Evolutionary conservation across 208 protist species (phyloP).

Genomic region (Wallacemonas sp.): DNA sequence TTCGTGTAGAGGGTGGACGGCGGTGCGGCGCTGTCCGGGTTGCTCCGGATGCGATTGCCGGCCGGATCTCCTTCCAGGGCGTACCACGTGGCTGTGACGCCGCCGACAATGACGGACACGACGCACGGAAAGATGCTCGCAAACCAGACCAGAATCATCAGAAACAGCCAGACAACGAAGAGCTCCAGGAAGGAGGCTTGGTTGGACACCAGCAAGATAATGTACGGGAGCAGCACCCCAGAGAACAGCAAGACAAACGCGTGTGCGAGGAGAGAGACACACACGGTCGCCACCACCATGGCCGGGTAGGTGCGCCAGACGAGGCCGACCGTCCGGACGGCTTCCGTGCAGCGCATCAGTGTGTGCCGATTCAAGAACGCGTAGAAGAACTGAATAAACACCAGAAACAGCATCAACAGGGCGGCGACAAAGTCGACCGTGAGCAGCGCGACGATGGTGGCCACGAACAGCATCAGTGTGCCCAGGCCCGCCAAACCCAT

Average conservation of each 20-base stretch:
- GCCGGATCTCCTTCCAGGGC: slow-evolving; percentile 8
- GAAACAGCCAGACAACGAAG: slow-evolving; percentile 10
- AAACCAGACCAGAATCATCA: slow-evolving; percentile 16
- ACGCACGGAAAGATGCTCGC: slow-evolving; percentile 6
- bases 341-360: slow-evolving; percentile 16
- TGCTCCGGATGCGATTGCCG: neutral
- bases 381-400: slow-evolving; percentile 30
- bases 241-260: slow-evolving; percentile 4
- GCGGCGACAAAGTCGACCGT: slow-evolving; percentile 14
- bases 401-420: slow-evolving; percentile 23
- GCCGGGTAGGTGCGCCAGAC: slow-evolving; percentile 9
- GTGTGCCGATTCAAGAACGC: slow-evolving; percentile 26
- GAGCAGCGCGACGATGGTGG: slow-evolving; percentile 19
- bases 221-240: slow-evolving; percentile 2
- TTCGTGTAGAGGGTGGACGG: slow-evolving; percentile 6
- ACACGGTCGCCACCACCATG: neutral
- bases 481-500: slow-evolving; percentile 33
- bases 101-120: slow-evolving; percentile 6
- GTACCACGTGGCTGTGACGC: slow-evolving; percentile 19
- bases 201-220: slow-evolving; percentile 1
- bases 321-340: neutral
- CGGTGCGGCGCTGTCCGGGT: neutral
- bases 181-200: neutral
- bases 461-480: slow-evolving; percentile 21
- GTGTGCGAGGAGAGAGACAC: neutral